Conservation (phyloP, 1,284 basidiomycete genomes). For the Papiliotrema nemorosa region DNA sequence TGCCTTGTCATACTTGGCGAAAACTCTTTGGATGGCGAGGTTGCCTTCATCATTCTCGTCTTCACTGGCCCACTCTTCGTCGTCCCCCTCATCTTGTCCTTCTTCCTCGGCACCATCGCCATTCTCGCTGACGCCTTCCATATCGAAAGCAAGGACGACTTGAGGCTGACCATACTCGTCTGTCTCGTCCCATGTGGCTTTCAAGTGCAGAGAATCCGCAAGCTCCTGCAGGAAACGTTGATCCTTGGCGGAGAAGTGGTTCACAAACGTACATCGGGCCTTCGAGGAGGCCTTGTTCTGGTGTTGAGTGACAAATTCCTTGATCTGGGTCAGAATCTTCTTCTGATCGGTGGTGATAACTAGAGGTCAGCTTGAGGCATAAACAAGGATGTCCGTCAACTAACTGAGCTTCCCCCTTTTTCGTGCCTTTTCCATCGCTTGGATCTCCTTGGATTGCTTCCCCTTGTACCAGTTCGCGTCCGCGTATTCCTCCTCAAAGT, state of each 20-base stretch:
- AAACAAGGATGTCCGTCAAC: slow-evolving; percentile 15
- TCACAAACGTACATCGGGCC: slow-evolving; percentile 63
- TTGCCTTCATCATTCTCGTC: slow-evolving; percentile 56
- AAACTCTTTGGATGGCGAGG: slow-evolving; percentile 72
- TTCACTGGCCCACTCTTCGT: slow-evolving; percentile 27
- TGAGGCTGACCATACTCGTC: slow-evolving; percentile 68
- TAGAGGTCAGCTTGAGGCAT: slow-evolving; percentile 30
- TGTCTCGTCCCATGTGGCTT: slow-evolving; percentile 81
- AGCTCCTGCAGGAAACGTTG: slow-evolving; percentile 70
- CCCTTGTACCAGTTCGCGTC: slow-evolving; percentile 88
- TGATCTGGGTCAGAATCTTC: slow-evolving; percentile 69
- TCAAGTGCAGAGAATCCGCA: slow-evolving; percentile 69
- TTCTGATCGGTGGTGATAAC: slow-evolving; percentile 71
- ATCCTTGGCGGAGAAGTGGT: slow-evolving; percentile 72
- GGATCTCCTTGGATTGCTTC: slow-evolving; percentile 70
- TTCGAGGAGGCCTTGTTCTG: slow-evolving; percentile 52
- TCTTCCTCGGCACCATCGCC: slow-evolving; percentile 23
- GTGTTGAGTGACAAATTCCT: slow-evolving; percentile 62
- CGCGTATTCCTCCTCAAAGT: slow-evolving; percentile 85
- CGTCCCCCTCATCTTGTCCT: slow-evolving; percentile 27
- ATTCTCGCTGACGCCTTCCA: slow-evolving; percentile 51
- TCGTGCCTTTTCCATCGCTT: slow-evolving; percentile 51
- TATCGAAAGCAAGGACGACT: slow-evolving; percentile 55
- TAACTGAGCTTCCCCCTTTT: slow-evolving; percentile 46
- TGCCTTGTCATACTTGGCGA: slow-evolving; percentile 84